Base-by-base conservation (phyloP, 1,284 basidiomycete genomes). In the Xerocomus nothofagi region DNA sequence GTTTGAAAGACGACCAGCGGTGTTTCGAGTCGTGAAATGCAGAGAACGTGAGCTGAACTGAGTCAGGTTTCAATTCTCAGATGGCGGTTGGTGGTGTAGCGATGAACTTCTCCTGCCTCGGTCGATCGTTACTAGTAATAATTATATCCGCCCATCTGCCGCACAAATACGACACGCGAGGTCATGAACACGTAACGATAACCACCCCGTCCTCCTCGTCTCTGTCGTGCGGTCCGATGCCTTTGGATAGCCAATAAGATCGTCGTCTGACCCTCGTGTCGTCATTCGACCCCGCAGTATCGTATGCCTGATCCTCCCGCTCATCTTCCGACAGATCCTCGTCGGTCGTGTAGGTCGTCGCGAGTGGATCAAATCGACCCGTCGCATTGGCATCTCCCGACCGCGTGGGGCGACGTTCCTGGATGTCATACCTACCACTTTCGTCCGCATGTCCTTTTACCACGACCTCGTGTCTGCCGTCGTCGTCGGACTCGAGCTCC, bases 191-290 rank as follows among this genome's bases (percentile, higher is more conserved):
- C 2, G 32, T 1, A 34, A 57, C 42, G 39, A 39, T 34, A 40
- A 39, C 49, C 39, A 26, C 21, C 8, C 41, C 65, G 53, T 73
- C 69, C 38, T 72, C 70, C 15, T 56, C 64, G 20, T 71, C 73
- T 38, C 58, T 58, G 32, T 53, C 59, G 33, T 49, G 32, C 14
- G 51, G 47, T 11, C 60, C 58, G 17, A 55, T 52, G 0, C 60
- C 60, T 37, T 69, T 72, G 4, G 63, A 63, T n/a, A 72, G 45
- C 70, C 66, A 67, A 48, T 63, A 70, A 3, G 57, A 57, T 36
- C 63, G 59, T n/a, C 57, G 59, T 45, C 49, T 61, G 15, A 18
- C 40, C 50, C 44, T 44, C 34, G 29, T 52, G 23, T 59, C 51
- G 53, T 53, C 48, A 53, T 51, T 51, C 33, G 45, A 57, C 50